Evolutionary conservation across 768 basidiomycete species (phyloP).

Genomic region (Mycena polygramma): DNA sequence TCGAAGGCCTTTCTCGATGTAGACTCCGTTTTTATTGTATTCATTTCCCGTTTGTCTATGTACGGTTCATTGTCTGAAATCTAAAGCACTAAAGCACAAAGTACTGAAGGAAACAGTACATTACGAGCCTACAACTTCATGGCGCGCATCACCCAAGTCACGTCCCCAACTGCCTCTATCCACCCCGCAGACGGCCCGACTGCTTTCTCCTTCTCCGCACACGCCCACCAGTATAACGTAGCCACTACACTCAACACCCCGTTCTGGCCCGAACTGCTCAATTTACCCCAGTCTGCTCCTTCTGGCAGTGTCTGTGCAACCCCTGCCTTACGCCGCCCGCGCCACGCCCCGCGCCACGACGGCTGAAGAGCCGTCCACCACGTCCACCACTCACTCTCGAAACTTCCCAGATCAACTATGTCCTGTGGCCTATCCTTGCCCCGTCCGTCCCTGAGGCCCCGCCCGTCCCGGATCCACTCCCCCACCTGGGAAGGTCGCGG

Average conservation of each 20-base stretch:
- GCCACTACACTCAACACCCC: conserved; percentile 7
- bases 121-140: too few species aligned
- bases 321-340: too few species aligned
- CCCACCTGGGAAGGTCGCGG: not conserved
- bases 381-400: not conserved
- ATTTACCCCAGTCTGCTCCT: not conserved
- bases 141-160: too few species aligned
- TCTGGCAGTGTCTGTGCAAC: not conserved
- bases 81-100: too few species aligned
- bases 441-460: not conserved
- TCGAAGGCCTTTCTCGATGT: too few species aligned
- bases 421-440: not conserved
- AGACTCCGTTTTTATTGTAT: too few species aligned
- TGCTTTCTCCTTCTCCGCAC: not conserved
- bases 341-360: not conserved
- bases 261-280: not conserved
- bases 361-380: not conserved
- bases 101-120: too few species aligned
- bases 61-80: too few species aligned
- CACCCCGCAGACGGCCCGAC: too few species aligned
- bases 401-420: not conserved
- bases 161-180: too few species aligned
- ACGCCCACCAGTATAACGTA: conserved; percentile 11
- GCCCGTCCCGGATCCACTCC: not conserved
- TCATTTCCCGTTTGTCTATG: too few species aligned